Conservation (phyloP, 1,139 yeast species). For the Saccharomyces pastorianus region DNA sequence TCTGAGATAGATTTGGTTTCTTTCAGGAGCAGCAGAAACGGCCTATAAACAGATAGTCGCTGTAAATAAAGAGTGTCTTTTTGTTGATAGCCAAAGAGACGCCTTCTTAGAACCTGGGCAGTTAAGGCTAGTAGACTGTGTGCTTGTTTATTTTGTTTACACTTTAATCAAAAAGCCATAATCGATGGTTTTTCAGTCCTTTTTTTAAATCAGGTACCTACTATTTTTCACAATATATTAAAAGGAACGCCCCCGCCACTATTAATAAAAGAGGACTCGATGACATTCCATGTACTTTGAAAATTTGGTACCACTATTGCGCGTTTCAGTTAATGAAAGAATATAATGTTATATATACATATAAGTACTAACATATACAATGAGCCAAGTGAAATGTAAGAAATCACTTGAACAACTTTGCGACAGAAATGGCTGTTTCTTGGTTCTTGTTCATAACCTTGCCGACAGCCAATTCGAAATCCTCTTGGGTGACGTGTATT, state of each 20-base stretch:
- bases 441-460: slow-evolving; percentile 95
- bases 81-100: neutral
- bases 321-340: neutral
- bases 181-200: neutral
- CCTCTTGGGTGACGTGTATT: slow-evolving; percentile 64
- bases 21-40: neutral
- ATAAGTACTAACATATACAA: neutral
- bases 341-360: neutral
- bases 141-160: neutral
- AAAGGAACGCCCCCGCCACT: neutral
- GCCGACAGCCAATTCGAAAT: slow-evolving; percentile 94
- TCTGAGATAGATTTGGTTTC: neutral
- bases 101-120: neutral
- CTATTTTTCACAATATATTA: neutral
- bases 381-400: neutral
- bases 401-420: slow-evolving; percentile 76
- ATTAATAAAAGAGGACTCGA: neutral
- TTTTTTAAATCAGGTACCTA: neutral
- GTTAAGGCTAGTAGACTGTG: neutral
- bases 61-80: neutral
- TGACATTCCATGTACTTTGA: neutral
- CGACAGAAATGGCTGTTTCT: slow-evolving; percentile 88
- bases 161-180: neutral
- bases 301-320: neutral
- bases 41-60: neutral